These are phyloP conservation scores for Rhizopus stolonifer DNA, from an alignment of 371 early-diverging fungal species.

Conservation along the genomic window DNA sequence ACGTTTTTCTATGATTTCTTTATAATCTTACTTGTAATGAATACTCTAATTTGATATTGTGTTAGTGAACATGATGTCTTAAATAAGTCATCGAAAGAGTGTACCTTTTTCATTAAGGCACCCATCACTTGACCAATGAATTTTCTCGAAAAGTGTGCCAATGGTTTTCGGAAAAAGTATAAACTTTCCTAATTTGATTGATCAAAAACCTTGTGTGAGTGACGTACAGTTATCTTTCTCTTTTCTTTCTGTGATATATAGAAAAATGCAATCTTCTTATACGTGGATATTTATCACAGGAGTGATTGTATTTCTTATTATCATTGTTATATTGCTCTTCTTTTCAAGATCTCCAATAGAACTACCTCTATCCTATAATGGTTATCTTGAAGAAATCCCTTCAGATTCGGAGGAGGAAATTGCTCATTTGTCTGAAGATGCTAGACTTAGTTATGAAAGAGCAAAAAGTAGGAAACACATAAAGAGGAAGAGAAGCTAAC, in stretches of 20 bases:
- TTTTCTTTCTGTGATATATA: slow-evolving; percentile 1
- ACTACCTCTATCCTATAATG: slow-evolving; percentile 24
- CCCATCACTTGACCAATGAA: no score
- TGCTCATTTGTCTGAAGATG: slow-evolving; percentile 42
- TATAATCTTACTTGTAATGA: no score
- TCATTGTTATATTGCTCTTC: slow-evolving; percentile 34
- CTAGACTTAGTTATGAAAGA: slow-evolving; percentile 42
- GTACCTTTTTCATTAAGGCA: no score
- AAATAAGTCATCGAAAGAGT: no score
- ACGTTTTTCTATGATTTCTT: no score
- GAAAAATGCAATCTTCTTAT: slow-evolving; percentile 26
- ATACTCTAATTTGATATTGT: no score
- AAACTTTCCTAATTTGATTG: no score
- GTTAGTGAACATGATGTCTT: no score
- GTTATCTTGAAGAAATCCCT: slow-evolving; percentile 38
- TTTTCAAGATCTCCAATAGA: slow-evolving; percentile 41
- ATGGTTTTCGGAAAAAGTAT: no score
- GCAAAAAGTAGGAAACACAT: slow-evolving; percentile 36
- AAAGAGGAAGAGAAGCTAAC: neutral
- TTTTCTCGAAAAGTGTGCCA: no score
- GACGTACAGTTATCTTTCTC: neutral
- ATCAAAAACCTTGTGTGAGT: neutral
- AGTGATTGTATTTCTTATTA: slow-evolving; percentile 35
- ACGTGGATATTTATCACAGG: slow-evolving; percentile 41
- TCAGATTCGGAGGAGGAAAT: slow-evolving; percentile 39